phyloP scores from a whole-genome alignment of 371 early-diverging fungal species.

The Funneliformis caledonium region DNA sequence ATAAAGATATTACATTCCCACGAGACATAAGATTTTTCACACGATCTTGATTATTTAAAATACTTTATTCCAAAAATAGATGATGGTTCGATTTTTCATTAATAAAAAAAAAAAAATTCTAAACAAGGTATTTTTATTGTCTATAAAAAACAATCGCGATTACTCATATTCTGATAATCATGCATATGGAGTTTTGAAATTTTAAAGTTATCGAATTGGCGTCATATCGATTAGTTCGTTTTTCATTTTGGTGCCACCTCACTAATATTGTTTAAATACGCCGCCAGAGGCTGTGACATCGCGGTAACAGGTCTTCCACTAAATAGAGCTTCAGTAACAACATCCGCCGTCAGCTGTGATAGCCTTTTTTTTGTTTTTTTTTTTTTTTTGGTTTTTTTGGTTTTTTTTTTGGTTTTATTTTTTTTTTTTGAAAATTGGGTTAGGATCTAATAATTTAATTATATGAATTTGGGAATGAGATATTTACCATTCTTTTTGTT shows the following conservation, averaged over 20 bases:
- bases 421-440: not conserved
- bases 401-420: too few species aligned
- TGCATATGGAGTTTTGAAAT: not conserved
- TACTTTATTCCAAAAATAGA: too few species aligned
- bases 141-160: not conserved
- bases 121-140: not conserved
- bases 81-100: too few species aligned
- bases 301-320: constrained; percentile 31
- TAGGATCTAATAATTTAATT: not conserved
- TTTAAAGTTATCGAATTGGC: not conserved
- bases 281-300: constrained; percentile 33
- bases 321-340: constrained; percentile 38
- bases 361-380: constrained; percentile 5
- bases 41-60: too few species aligned
- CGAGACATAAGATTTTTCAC: too few species aligned
- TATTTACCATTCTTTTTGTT: constrained; percentile 35
- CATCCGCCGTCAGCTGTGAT: constrained; percentile 37
- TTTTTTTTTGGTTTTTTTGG: too few species aligned
- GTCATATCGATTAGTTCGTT: not conserved
- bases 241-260: constrained; percentile 5
- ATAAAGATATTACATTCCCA: too few species aligned
- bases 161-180: not conserved
- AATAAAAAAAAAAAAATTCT: too few species aligned
- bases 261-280: constrained; percentile 26
- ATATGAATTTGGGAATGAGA: not conserved